phyloP scores from a whole-genome alignment of 2,329 filamentous ascomycete species.

The Dothistroma pini region DNA sequence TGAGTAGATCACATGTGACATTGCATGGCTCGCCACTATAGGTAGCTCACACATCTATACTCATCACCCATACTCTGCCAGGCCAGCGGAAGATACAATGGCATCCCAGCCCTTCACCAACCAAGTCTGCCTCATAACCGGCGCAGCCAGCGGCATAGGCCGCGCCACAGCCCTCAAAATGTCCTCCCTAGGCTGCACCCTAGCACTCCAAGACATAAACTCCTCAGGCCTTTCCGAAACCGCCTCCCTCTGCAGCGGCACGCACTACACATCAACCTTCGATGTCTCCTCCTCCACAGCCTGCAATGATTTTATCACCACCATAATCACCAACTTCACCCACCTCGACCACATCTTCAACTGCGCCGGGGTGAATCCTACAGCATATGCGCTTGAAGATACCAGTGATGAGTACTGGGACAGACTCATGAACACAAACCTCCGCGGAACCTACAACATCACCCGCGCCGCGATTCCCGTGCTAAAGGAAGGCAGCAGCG shows the following conservation, averaged over 20 bases:
- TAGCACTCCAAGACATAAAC: constrained; percentile 43
- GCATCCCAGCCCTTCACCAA: constrained; percentile 18
- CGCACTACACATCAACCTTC: constrained; percentile 18
- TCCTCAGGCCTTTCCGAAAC: constrained; percentile 30
- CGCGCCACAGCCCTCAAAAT: constrained; percentile 44
- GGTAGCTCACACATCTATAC: neutral
- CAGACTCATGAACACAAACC: constrained; percentile 39
- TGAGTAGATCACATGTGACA: neutral
- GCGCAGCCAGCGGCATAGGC: constrained; percentile 39
- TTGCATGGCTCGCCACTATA: neutral
- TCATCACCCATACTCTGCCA: neutral
- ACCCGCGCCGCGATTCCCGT: constrained; percentile 42
- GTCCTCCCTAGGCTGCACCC: constrained; percentile 40
- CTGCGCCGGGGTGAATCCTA: constrained; percentile 39
- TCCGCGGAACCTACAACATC: constrained; percentile 41
- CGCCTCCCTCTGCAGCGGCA: constrained; percentile 17
- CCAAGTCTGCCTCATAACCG: constrained; percentile 29
- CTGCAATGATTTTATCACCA: constrained; percentile 26
- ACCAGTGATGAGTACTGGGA: constrained; percentile 45
- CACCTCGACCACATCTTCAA: constrained; percentile 42
- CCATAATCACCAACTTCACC: constrained; percentile 24
- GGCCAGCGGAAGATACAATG: neutral
- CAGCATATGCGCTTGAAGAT: constrained; percentile 33
- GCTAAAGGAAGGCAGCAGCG: constrained; percentile 29
- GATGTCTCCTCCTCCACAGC: constrained; percentile 30